phyloP scores from a whole-genome alignment of 805 yeast species.

The Metschnikowia lochheadii region DNA sequence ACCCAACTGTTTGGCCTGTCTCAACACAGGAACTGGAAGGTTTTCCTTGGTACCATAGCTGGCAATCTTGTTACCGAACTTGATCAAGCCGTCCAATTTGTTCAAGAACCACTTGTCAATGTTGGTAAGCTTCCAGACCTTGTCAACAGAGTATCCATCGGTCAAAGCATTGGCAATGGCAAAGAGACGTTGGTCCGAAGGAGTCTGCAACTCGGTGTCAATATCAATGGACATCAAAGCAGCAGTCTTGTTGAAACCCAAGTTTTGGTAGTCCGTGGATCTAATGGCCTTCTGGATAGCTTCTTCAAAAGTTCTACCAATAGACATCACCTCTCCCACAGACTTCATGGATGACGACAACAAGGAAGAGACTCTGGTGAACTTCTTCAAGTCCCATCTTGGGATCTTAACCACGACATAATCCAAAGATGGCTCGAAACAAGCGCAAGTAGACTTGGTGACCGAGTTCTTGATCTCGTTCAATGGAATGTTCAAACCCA shows the following conservation, averaged over 20 bases:
- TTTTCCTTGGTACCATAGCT: constrained; percentile 54
- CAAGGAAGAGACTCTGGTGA: constrained; percentile 83
- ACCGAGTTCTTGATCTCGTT: constrained; percentile 91
- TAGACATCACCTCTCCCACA: constrained; percentile 98
- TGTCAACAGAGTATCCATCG: constrained; percentile 85
- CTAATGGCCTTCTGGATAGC: constrained; percentile 97
- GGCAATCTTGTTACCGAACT: constrained; percentile 60
- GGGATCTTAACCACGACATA: constrained; percentile 97
- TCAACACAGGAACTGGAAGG: constrained; percentile 58
- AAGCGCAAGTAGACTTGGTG: constrained; percentile 89
- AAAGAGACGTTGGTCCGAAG: constrained; percentile 94
- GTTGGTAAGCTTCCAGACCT: constrained; percentile 84
- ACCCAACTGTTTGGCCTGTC: constrained; percentile 93
- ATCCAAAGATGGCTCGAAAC: constrained; percentile 96
- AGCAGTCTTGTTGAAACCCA: constrained; percentile 84
- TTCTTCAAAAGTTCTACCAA: constrained; percentile 96
- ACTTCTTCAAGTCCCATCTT: constrained; percentile 97
- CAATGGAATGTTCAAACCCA: constrained; percentile 88
- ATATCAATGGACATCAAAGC: constrained; percentile 89
- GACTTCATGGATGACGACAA: constrained; percentile 95
- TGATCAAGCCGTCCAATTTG: constrained; percentile 73
- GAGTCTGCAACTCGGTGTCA: constrained; percentile 90
- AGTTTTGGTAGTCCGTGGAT: constrained; percentile 91
- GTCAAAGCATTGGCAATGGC: constrained; percentile 94
- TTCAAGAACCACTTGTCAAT: constrained; percentile 96